Evolutionary conservation across 2,329 filamentous ascomycete genomes (phyloP), one percentile per base, ranked within the genome.

Genomic region (Fusarium proliferatum): DNA sequence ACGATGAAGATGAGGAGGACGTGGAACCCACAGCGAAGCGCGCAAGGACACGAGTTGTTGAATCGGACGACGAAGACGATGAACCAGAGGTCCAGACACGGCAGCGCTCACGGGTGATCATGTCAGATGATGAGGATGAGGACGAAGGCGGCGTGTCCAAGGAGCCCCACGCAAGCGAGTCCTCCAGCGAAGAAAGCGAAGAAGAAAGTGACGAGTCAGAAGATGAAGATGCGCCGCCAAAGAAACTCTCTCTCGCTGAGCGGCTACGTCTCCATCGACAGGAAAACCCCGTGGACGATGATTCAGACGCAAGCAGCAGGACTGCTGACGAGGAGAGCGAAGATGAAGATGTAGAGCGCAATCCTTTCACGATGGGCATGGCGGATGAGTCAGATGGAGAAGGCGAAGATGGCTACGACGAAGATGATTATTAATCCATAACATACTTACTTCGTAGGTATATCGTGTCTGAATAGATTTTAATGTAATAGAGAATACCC

Each of bases 321-420:
- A 77, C 72, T 67, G 68, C 65, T 36, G 69, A 63, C 11, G 45
- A 58, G 30, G 71, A 74, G 4, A 71, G 68, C 4, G 70, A 75
- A 28, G 76, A 79, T 3, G 75, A 71, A 0, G 75, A 75, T 4
- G 74, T 74, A 3, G 75, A 76, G 9, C 76, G 75, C 3, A 76
- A 78, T 23, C 80, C 73, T 2, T 74, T 82, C 33, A 67, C 83
- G 11, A 75, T 79, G 49, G 72, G 73, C 23, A 81, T 83, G 79
- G 82, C 82, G 0, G 80, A 78, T 5, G 82, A 82, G 38, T 78
- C 79, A 3, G 79, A 79, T 5, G 78, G 76, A 12, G 77, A 76
- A n/a, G 76, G 71, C 4, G 76, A 79, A 1, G 65, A 62, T 26
- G 57, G 69, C 41, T 61, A 74, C 5, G 73, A 71, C 9, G 73